Conservation (phyloP, 208 protist species). For the Leishmania tarentolae region DNA sequence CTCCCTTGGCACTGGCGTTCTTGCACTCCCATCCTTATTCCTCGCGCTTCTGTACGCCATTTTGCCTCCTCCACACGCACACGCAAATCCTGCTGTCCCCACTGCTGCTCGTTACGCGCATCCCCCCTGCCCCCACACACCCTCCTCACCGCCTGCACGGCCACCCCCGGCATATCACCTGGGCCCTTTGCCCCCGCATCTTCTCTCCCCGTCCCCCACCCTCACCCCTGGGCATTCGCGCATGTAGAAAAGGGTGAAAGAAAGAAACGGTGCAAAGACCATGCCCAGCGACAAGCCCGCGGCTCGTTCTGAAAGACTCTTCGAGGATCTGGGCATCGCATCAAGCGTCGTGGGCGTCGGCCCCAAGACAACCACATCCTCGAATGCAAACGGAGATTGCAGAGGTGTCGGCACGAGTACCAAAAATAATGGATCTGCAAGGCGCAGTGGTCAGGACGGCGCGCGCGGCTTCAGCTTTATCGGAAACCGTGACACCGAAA, state of each 20-base stretch:
- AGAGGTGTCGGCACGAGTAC: neutral
- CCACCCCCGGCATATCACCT: too few relatives aligned
- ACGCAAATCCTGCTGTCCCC: neutral
- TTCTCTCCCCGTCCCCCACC: neutral
- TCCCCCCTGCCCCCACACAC: too few relatives aligned
- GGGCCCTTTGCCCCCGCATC: neutral
- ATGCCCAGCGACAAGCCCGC: slow-evolving; percentile 19
- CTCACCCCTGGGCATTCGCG: neutral
- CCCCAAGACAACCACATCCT: neutral
- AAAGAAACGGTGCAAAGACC: neutral
- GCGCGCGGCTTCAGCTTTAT: neutral
- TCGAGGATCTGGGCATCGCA: neutral
- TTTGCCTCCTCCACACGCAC: neutral
- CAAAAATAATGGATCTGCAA: neutral
- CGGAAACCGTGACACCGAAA: neutral
- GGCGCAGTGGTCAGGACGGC: neutral
- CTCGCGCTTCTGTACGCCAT: neutral
- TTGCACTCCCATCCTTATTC: slow-evolving; percentile 1
- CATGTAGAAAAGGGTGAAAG: neutral
- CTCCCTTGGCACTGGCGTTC: neutral
- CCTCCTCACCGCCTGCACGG: too few relatives aligned
- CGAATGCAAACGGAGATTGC: neutral
- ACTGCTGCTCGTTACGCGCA: neutral
- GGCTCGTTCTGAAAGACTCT: slow-evolving; percentile 9
- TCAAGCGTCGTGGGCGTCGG: neutral